Evolutionary conservation across 129 eudicot species (phyloP), one percentile per base, ranked within the genome.

Genomic region (Chrysanthemum lavandulifolium): DNA sequence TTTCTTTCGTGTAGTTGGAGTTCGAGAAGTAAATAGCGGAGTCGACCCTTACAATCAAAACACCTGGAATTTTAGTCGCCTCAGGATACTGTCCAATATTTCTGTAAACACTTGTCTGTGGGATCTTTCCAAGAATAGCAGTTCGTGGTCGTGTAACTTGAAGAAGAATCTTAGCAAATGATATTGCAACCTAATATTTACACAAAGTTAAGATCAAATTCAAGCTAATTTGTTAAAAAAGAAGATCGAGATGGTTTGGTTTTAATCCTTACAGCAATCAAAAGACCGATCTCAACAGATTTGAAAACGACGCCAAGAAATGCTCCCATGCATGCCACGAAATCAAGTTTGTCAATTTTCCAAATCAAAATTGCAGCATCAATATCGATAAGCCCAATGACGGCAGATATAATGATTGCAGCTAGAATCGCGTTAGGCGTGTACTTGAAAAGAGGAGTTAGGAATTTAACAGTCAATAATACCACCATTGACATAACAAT

Each of bases 121-220:
- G 96, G 60, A 92, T 77, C 71, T 80, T 92, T 40, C 98, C 98
- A 19, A 89, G 88, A 55, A 87, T 60, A 3, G 91, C 88, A 15
- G 91, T 92, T 53, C 90, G 68, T 25, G 98, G 98, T 47, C 96
- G 83, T 40, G 96, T 92, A 21, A 89, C 95, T 85, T 89, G 96
- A 21, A 92, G 86, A 56, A 89, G 91, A 53, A 92, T 78, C 68
- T 92, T 92, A 2, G 91, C 96, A 51, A 89, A 87, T 8, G 96
- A 92, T 74, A 92, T 87, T 1, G 76, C 76, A 7, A 92, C 96
- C 98, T 92, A 68, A 79, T 65, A 16, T 16, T 6, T n/a, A 61
- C 19, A 33, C 64, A 40, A 4, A 0, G 4, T 10, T 54, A 50
- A 13, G 2, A 13, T 48, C 75, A 78, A 27, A 6, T 11, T 65